Conservation (phyloP, 2,329 filamentous ascomycete species). For the Scopulariopsis brevicaulis region DNA sequence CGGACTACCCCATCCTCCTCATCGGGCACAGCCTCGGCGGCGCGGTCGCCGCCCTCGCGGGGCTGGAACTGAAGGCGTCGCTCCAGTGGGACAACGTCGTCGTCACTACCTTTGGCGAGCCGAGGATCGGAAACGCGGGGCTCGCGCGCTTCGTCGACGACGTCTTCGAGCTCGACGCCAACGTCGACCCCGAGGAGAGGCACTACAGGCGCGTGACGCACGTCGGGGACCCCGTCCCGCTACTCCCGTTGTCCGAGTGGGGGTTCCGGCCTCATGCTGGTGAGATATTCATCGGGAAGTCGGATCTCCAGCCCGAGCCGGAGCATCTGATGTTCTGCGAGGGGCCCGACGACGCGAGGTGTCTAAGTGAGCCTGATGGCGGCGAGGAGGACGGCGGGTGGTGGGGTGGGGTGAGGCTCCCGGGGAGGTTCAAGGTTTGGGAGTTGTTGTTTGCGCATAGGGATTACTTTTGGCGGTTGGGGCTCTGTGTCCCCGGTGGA, state of each 20-base stretch:
- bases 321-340: constrained; percentile 60
- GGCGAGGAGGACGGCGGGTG: constrained; percentile 20
- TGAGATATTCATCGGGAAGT: constrained; percentile 75
- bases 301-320: constrained; percentile 53
- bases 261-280: constrained; percentile 76
- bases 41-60: constrained; percentile 80
- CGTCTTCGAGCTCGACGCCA: constrained; percentile 30
- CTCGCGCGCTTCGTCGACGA: constrained; percentile 43
- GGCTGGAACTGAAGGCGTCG: constrained; percentile 61
- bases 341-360: constrained; percentile 60
- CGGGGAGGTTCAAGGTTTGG: constrained; percentile 62
- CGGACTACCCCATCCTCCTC: constrained; percentile 62
- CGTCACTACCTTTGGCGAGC: constrained; percentile 91
- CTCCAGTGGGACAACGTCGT: constrained; percentile 63
- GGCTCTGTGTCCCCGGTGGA: constrained; percentile 76
- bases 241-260: constrained; percentile 80
- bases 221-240: constrained; percentile 73
- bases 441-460: constrained; percentile 86
- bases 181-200: constrained; percentile 20
- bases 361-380: constrained; percentile 48
- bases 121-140: constrained; percentile 49
- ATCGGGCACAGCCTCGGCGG: constrained; percentile 90
- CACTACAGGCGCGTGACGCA: constrained; percentile 75
- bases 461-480: constrained; percentile 93
- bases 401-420: constrained; percentile 13